Evolutionary conservation across 2,329 filamentous ascomycete species (phyloP), one percentile per base, ranked within the genome.

Genomic region (Emericellopsis cladophorae): DNA sequence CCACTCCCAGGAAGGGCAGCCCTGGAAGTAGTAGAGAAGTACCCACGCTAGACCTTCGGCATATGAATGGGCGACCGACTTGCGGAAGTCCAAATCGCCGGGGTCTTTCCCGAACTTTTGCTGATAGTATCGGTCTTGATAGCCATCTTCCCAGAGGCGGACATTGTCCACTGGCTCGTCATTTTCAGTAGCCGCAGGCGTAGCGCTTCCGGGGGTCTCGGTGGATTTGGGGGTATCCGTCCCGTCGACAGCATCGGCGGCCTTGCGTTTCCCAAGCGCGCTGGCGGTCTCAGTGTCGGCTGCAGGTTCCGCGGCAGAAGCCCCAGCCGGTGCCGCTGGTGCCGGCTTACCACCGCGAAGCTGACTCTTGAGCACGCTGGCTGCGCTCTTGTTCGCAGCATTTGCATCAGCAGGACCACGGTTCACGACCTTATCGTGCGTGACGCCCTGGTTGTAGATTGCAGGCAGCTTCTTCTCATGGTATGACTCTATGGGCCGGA

Each of bases 1-100:
- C 92, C 92, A 98, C 40, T 90, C 93, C 92, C 93, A 98, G 0
- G 88, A 95, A 18, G 92, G 88, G 53, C 92, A 98, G 22, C 92
- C 92, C 61, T 98, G 92, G 60, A 95, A 95, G 59, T 98, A 98
- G 62, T 98, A 98, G 31, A 89, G 70, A 39, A 98, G 67, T 32
- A 98, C 92, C 92, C 93, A 98, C 18, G 84, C 84, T 9, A 98
- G 73, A 31, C 92, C 92, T 66, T 96, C 88, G 11, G 90, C 88
- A 58, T 98, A 98, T n/a, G 85, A 78, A 41, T 79, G 76, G 31
- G 84, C 92, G 42, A 98, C 93, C 54, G 87, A 76, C 59, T 89
- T 83, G 41, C 90, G 84, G 60, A 96, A 96, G 40, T 79, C 84
- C 38, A 84, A 69, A 57, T 98, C 84, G 40, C 81, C 75, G 3